Conservation (phyloP, 2,329 filamentous ascomycete species). For the Phialophora macrospora region DNA sequence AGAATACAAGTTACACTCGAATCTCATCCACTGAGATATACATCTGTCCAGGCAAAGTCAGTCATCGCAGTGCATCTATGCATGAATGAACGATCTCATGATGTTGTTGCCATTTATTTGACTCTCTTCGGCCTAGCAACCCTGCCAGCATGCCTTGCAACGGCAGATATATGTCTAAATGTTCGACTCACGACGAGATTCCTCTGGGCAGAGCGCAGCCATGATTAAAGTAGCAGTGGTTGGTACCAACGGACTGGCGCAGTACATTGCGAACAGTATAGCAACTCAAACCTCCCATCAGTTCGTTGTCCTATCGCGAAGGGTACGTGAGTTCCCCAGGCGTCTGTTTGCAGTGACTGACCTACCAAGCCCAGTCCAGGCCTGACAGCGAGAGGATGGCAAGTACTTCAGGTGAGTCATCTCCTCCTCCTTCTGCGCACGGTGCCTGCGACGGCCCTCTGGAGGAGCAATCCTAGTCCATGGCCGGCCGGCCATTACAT, state of each 20-base stretch:
- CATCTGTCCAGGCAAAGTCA: slow-evolving; percentile 25
- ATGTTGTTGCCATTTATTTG: slow-evolving; percentile 22
- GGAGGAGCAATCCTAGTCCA: neutral
- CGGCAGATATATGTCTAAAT: slow-evolving; percentile 26
- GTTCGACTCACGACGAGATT: slow-evolving; percentile 13
- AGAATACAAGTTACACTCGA: slow-evolving; percentile 13
- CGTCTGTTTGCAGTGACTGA: slow-evolving; percentile 16
- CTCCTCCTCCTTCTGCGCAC: neutral
- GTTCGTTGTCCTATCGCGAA: slow-evolving; percentile 71
- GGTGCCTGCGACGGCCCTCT: neutral
- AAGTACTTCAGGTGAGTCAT: slow-evolving; percentile 59
- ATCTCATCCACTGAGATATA: slow-evolving; percentile 22
- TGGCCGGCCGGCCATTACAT: neutral
- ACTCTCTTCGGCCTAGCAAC: slow-evolving; percentile 19
- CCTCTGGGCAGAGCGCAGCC: slow-evolving; percentile 23
- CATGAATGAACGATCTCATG: slow-evolving; percentile 19
- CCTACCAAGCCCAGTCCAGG: slow-evolving; percentile 45
- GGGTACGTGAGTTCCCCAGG: slow-evolving; percentile 25
- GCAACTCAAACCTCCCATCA: slow-evolving; percentile 67
- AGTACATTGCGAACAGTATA: slow-evolving; percentile 64
- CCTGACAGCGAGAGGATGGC: slow-evolving; percentile 55
- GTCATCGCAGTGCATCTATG: slow-evolving; percentile 21
- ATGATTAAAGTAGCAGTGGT: slow-evolving; percentile 68
- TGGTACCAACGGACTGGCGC: slow-evolving; percentile 64
- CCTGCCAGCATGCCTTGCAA: slow-evolving; percentile 21